Evolutionary conservation across 768 basidiomycete species (phyloP).

Genomic region (Suillus placidus): DNA sequence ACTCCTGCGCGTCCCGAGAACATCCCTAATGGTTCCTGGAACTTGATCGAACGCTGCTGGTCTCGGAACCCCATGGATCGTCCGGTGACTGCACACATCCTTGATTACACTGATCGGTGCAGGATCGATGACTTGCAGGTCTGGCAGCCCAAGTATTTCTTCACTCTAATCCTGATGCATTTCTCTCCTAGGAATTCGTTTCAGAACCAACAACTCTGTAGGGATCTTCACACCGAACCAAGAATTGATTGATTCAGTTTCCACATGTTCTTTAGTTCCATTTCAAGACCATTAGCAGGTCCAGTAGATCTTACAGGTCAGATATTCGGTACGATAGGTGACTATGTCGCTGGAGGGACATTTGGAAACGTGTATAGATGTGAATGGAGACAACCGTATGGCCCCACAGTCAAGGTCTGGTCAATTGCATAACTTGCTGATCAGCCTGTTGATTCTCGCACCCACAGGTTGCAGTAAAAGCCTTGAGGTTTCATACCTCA

Average conservation of each 20-base stretch:
- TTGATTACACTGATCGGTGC: neutral
- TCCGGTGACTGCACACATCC: neutral
- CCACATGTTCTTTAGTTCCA: too few relatives aligned
- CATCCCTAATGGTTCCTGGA: neutral
- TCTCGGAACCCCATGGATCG: neutral
- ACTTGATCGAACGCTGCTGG: neutral
- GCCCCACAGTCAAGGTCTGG: neutral
- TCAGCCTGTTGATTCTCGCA: neutral
- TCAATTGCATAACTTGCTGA: neutral
- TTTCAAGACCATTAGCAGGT: too few relatives aligned
- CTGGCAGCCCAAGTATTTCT: neutral
- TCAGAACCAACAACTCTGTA: neutral
- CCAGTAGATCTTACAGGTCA: neutral
- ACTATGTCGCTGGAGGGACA: neutral
- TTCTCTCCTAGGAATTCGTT: neutral
- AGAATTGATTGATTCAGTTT: neutral
- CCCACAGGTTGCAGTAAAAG: conserved; percentile 6
- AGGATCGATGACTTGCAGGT: neutral
- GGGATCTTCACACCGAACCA: neutral
- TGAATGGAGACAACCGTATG: neutral
- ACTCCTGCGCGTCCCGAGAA: neutral
- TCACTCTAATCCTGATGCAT: neutral
- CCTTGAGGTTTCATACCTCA: neutral
- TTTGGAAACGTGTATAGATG: neutral
- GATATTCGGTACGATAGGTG: neutral